Percentiles rank a stretch among this genome's conserved stretches.
phyloP scores from a whole-genome alignment of 2,329 filamentous ascomycete species.

The Amauroascus verrucosus region DNA sequence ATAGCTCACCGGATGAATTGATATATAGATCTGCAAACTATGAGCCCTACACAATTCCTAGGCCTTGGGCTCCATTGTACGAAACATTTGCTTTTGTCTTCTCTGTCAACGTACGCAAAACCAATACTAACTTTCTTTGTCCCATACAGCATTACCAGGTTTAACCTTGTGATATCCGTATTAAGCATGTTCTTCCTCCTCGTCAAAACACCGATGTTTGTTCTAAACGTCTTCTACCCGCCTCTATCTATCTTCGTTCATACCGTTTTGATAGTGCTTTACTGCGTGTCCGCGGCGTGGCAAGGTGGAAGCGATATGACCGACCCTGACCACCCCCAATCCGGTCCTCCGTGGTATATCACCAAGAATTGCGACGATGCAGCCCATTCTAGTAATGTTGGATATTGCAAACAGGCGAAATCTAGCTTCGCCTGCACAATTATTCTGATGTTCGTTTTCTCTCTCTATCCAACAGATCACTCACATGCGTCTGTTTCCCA shows the following conservation, averaged over 20 bases:
- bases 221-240: conserved; percentile 48
- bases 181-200: conserved; percentile 52
- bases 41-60: conserved; percentile 42
- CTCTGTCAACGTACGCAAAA: conserved; percentile 3
- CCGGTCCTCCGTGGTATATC: conserved; percentile 54
- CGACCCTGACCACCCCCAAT: conserved; percentile 45
- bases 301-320: conserved; percentile 50
- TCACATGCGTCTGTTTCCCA: not conserved
- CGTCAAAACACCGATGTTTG: conserved; percentile 47
- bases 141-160: conserved; percentile 48
- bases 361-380: conserved; percentile 50
- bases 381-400: conserved; percentile 34
- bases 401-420: conserved; percentile 53
- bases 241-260: conserved; percentile 46
- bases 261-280: conserved; percentile 42
- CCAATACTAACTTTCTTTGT: not conserved
- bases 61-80: conserved; percentile 53
- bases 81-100: conserved; percentile 6
- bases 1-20: conserved; percentile 47
- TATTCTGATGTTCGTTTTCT: conserved; percentile 44
- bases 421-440: conserved; percentile 47
- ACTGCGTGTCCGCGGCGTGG: conserved; percentile 44
- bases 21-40: conserved; percentile 53
- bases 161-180: conserved; percentile 52
- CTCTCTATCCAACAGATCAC: not conserved